phyloP scores from a whole-genome alignment of 1,284 basidiomycete species.

The Moesziomyces sp. region DNA sequence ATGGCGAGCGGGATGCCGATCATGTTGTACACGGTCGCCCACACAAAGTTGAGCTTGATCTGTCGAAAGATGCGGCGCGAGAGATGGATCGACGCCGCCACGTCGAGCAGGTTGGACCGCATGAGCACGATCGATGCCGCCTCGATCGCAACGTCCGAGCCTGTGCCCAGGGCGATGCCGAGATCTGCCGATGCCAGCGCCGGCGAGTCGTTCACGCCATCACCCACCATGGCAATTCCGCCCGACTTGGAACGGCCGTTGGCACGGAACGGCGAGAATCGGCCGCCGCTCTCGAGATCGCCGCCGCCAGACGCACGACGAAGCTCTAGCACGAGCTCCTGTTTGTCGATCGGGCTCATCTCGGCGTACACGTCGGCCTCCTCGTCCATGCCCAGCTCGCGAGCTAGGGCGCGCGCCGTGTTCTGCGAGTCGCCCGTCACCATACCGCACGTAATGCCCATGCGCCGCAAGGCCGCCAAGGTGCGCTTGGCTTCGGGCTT shows the following conservation, averaged over 20 bases:
- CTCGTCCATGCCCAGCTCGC: slow-evolving; percentile 50
- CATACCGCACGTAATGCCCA: slow-evolving; percentile 63
- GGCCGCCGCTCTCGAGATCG: slow-evolving; percentile 30
- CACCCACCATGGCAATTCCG: slow-evolving; percentile 79
- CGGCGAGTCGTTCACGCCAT: slow-evolving; percentile 98
- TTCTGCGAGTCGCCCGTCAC: slow-evolving; percentile 63
- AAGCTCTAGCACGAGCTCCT: slow-evolving; percentile 68
- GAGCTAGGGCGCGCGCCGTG: slow-evolving; percentile 60
- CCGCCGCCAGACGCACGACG: slow-evolving; percentile 56
- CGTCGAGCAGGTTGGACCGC: slow-evolving; percentile 93
- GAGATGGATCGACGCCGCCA: slow-evolving; percentile 93
- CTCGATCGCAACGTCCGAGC: slow-evolving; percentile 96
- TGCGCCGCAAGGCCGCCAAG: slow-evolving; percentile 49
- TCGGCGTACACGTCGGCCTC: slow-evolving; percentile 58
- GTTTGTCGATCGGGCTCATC: slow-evolving; percentile 65
- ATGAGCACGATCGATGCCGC: slow-evolving; percentile 98
- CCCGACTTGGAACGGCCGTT: slow-evolving; percentile 29
- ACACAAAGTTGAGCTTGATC: slow-evolving; percentile 75
- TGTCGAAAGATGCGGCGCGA: slow-evolving; percentile 88
- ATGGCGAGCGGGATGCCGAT: slow-evolving; percentile 97
- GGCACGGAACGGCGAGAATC: slow-evolving; percentile 22
- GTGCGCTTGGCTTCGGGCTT: slow-evolving; percentile 60
- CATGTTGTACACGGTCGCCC: slow-evolving; percentile 78
- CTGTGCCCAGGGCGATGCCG: slow-evolving; percentile 93
- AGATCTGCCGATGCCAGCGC: slow-evolving; percentile 94